phyloP scores from a whole-genome alignment of 768 basidiomycete species.

The Panellus pusillus region DNA sequence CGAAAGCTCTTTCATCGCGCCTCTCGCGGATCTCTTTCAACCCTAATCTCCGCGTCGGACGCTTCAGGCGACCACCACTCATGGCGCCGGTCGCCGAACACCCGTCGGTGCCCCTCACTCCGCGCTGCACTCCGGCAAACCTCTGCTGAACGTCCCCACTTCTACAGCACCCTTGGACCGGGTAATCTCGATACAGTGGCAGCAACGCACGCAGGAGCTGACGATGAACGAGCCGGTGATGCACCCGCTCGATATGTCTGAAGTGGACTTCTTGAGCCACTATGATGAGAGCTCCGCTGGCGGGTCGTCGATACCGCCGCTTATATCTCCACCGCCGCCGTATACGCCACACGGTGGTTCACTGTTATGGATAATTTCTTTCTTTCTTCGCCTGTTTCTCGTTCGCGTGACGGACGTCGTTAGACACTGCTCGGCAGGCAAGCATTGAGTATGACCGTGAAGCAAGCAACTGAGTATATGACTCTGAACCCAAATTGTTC shows the following conservation, averaged over 20 bases:
- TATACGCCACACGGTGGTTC: conserved; percentile 28
- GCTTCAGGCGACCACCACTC: conserved; percentile 10
- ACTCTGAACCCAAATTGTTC: too few relatives aligned
- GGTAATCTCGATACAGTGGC: conserved; percentile 32
- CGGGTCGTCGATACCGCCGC: conserved; percentile 22
- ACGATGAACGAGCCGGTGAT: conserved; percentile 24
- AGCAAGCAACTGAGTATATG: too few relatives aligned
- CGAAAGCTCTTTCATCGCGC: conserved; percentile 3
- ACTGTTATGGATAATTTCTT: conserved; percentile 33
- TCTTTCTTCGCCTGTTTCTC: background rate
- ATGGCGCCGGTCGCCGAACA: conserved; percentile 4
- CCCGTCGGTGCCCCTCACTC: conserved; percentile 19
- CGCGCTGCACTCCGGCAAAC: conserved; percentile 16
- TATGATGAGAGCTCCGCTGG: conserved; percentile 30
- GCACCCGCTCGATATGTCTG: conserved; percentile 28
- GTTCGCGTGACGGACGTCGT: background rate
- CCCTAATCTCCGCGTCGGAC: conserved; percentile 28
- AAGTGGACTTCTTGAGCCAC: conserved; percentile 32
- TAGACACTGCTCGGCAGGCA: too few relatives aligned
- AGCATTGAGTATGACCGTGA: too few relatives aligned
- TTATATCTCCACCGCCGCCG: conserved; percentile 20
- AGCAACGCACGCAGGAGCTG: conserved; percentile 27
- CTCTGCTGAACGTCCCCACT: conserved; percentile 9
- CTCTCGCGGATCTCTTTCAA: conserved; percentile 28
- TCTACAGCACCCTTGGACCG: conserved; percentile 15